Evolutionary conservation across 164 flowering plant genomes (phyloP).

Genomic region (Dillenia suffruticosa): DNA sequence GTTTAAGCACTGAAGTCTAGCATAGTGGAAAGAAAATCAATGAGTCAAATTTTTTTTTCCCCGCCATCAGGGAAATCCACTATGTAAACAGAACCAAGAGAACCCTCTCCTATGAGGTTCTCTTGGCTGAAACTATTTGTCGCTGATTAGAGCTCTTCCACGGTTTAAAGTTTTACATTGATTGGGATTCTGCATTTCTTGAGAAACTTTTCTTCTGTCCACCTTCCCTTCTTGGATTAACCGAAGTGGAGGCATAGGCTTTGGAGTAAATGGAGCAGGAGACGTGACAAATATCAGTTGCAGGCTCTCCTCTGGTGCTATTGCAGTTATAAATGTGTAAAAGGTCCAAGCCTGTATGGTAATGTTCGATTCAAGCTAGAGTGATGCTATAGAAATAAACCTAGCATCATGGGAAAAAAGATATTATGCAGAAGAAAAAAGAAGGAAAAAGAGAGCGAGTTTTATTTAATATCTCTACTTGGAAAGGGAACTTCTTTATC

Average conservation of each 20-base stretch:
- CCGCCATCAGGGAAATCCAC: constrained; percentile 69
- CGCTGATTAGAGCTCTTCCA: constrained; percentile 63
- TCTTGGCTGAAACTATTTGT: constrained; percentile 64
- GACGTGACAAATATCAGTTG: constrained; percentile 16
- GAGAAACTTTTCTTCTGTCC: constrained; percentile 42
- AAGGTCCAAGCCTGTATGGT: no score
- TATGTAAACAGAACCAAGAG: constrained; percentile 81
- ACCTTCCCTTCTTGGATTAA: constrained; percentile 23
- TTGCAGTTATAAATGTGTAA: no score
- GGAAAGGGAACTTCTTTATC: neutral
- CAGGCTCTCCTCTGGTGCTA: constrained; percentile 30
- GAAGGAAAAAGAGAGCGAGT: no score
- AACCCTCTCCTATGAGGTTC: constrained; percentile 72
- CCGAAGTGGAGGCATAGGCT: constrained; percentile 26
- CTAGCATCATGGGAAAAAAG: no score
- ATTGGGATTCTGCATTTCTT: constrained; percentile 26
- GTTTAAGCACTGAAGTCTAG: no score
- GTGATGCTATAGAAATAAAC: no score
- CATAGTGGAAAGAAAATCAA: no score
- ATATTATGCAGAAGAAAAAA: no score
- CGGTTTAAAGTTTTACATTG: constrained; percentile 39
- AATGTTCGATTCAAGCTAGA: no score
- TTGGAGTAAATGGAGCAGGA: constrained; percentile 26
- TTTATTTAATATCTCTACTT: no score
- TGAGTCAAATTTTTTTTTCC: constrained; percentile 23